A percentile compares a stretch with the other conserved stretches of the same genome.
Evolutionary conservation across 352 stramenopile genomes (phyloP).

Genomic region (Albugo candida): DNA sequence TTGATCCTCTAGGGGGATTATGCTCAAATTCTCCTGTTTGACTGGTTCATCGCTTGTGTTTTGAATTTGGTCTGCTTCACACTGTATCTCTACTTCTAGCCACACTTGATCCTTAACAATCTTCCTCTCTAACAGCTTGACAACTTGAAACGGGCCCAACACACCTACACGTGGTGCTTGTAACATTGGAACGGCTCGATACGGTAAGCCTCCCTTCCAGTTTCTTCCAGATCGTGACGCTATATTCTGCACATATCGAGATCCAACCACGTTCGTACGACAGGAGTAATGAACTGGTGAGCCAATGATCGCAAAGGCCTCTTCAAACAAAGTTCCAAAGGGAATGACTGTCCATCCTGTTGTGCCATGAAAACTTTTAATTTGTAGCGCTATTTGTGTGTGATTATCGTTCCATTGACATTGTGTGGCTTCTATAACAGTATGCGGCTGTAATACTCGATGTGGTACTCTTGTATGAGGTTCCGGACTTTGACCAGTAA

Average conservation of each 20-base stretch:
- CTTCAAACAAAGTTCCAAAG: too few relatives aligned
- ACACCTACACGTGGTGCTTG: conserved; percentile 29
- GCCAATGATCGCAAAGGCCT: too few relatives aligned
- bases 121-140: conserved; percentile 35
- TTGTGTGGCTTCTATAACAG: conserved; percentile 48
- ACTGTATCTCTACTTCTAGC: conserved; percentile 21
- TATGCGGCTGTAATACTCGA: conserved; percentile 33
- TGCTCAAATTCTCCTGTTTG: conserved; percentile 5
- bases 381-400: conserved; percentile 37
- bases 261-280: neutral
- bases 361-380: conserved; percentile 38
- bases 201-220: conserved; percentile 28
- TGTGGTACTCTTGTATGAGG: conserved; percentile 2
- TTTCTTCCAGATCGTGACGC: conserved; percentile 28
- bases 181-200: conserved; percentile 37
- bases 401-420: conserved; percentile 52
- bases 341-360: conserved; percentile 34
- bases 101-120: conserved; percentile 58
- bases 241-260: conserved; percentile 48
- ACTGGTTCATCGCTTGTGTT: conserved; percentile 6
- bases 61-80: conserved; percentile 1
- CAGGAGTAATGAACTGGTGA: too few relatives aligned
- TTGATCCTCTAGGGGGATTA: neutral
- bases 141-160: conserved; percentile 31
- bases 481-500: too few relatives aligned